Percentiles rank a stretch among this genome's conserved stretches.
phyloP scores from a whole-genome alignment of 2,329 filamentous ascomycete genomes.

The Sclerotinia trifoliorum region DNA sequence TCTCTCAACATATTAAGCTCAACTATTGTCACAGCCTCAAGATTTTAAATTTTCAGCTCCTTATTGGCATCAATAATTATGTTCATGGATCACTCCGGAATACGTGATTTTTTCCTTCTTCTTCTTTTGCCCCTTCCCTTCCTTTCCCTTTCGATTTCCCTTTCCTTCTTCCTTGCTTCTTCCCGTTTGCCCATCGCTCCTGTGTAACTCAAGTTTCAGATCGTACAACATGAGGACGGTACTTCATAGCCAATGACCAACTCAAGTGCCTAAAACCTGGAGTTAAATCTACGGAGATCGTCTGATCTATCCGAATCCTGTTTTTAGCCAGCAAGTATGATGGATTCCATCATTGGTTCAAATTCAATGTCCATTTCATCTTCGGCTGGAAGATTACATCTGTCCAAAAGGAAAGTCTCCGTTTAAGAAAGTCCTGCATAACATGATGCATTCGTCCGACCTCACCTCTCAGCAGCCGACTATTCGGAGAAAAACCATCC shows the following conservation, averaged over 20 bases:
- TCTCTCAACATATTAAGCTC: not conserved
- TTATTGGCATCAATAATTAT: not conserved
- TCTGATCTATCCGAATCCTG: slow-evolving; percentile 21
- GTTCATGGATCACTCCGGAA: not conserved
- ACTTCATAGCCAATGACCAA: slow-evolving; percentile 3
- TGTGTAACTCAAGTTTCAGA: slow-evolving; percentile 8
- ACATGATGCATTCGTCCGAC: slow-evolving; percentile 3
- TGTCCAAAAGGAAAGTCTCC: not conserved
- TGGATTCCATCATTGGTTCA: not conserved
- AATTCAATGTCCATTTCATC: not conserved
- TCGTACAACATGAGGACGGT: slow-evolving; percentile 11
- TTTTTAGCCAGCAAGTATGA: not conserved
- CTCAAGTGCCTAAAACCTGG: not conserved
- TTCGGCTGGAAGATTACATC: not conserved
- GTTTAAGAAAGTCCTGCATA: not conserved
- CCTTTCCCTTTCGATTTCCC: not conserved
- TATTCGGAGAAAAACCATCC: not conserved
- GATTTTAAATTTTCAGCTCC: not conserved
- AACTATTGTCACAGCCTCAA: not conserved
- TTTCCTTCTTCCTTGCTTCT: slow-evolving; percentile 3
- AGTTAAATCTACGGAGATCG: slow-evolving; percentile 14
- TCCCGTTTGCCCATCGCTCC: not conserved
- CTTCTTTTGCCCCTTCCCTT: not conserved
- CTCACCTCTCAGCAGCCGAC: not conserved
- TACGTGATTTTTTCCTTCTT: not conserved